Base-by-base conservation (phyloP, 441 rosid genomes). In the Gossypium trilobum region DNA sequence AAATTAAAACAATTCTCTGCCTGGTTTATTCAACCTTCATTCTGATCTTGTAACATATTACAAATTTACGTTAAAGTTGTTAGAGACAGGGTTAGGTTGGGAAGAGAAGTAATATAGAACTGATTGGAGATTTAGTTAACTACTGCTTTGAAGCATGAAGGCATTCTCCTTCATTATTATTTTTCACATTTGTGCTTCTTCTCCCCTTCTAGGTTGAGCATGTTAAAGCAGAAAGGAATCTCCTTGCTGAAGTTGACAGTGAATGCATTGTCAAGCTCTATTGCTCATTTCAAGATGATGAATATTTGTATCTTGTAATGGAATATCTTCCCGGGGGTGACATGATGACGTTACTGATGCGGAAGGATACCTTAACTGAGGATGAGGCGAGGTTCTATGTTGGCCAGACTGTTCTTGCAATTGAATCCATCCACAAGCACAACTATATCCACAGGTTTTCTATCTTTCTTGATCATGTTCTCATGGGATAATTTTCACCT, bases 291-390 rank as follows among this genome's bases (percentile, higher is more conserved):
- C 85, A 82, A 68, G 85, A 82, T 80, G 85, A 82, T 51, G 82
- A 82, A 2, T 79, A 73, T 78, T 69, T 82, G 71, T 82, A 82
- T 68, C 85, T 82, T 68, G 78, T 82, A 57, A 82, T 82, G 85
- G 85, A 82, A 64, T 82, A 82, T 63, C 85, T 82, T 55, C 85
- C 85, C 68, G 85, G 85, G 73, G 85, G 85, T 78, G 85, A 82
- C 76, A 80, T 82, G 85, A 82, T 82, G 85, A 78, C 83, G 10
- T 71, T 82, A 29, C 75, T 82, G 57, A 82, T 82, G 83, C 83
- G 85, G 73, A 82, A 82, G 77, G 85, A 82, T 78, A 76, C 55
- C 70, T 82, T 82, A 64, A 74, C 39, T 68, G 85, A 82, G 78
- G 78, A 82, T 78, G 85, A 82, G 22, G 71, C 83, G 23, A 72